phyloP scores from a whole-genome alignment of 148 eudicot species.

The Chenopodium album region DNA sequence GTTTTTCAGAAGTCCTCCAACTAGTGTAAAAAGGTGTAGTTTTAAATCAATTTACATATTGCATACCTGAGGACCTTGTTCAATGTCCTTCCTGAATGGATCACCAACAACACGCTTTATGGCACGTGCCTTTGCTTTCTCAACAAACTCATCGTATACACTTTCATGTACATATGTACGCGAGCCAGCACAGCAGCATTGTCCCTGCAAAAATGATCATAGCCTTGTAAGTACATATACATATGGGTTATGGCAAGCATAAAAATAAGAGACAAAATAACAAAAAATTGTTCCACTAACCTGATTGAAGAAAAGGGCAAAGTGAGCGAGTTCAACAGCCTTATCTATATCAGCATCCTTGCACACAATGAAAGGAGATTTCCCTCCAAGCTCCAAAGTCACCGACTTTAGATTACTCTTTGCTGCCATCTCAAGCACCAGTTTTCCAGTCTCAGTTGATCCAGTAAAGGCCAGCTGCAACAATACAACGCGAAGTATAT shows the following conservation, averaged over 20 bases:
- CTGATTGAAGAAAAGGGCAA: slow-evolving; percentile 73
- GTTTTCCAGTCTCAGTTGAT: slow-evolving; percentile 57
- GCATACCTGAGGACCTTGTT: slow-evolving; percentile 75
- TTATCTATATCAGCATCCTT: slow-evolving; percentile 74
- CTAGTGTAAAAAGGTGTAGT: background rate
- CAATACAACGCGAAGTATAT: background rate
- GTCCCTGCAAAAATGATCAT: slow-evolving; percentile 40
- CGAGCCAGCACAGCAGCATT: slow-evolving; percentile 66
- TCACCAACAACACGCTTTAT: slow-evolving; percentile 53
- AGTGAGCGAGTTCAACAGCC: slow-evolving; percentile 76
- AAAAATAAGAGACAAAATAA: background rate
- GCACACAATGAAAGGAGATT: slow-evolving; percentile 80
- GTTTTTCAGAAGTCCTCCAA: background rate
- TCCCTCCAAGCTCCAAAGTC: slow-evolving; percentile 75
- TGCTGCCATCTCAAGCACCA: slow-evolving; percentile 51
- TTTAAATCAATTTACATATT: background rate
- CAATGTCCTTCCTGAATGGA: slow-evolving; percentile 55
- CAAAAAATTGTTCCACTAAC: slow-evolving; percentile 17
- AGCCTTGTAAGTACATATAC: background rate
- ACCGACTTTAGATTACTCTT: slow-evolving; percentile 77
- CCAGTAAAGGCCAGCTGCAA: slow-evolving; percentile 84
- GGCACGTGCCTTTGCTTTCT: slow-evolving; percentile 55
- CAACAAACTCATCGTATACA: slow-evolving; percentile 60
- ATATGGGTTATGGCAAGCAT: background rate
- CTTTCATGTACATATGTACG: slow-evolving; percentile 67